Evolutionary conservation across 176 grass and related monocot genomes (phyloP).

Genomic region (Typha latifolia): DNA sequence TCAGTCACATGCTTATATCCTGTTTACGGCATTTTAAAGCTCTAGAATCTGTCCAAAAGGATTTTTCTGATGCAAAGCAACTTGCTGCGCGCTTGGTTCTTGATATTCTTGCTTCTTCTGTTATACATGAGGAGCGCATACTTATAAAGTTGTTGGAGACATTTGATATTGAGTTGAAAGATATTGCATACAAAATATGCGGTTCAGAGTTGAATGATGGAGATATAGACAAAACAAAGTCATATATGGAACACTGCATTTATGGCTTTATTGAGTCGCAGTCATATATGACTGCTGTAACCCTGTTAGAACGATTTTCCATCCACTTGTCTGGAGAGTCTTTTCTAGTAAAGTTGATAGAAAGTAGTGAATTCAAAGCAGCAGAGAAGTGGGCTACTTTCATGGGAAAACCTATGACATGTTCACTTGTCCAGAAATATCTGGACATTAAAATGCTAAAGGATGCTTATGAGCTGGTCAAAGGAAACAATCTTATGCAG

Average conservation of each 20-base stretch:
- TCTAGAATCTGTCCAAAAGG: slow-evolving; percentile 31
- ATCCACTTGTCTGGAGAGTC: slow-evolving; percentile 50
- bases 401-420: slow-evolving; percentile 59
- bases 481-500: slow-evolving; percentile 57
- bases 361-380: slow-evolving; percentile 51
- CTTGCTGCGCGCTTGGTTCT: slow-evolving; percentile 50
- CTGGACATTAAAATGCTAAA: slow-evolving; percentile 72
- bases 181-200: slow-evolving; percentile 51
- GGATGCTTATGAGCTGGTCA: slow-evolving; percentile 72
- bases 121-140: slow-evolving; percentile 72
- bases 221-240: slow-evolving; percentile 33
- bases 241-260: slow-evolving; percentile 38
- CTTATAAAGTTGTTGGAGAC: slow-evolving; percentile 73
- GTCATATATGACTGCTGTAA: slow-evolving; percentile 60
- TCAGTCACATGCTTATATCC: slow-evolving; percentile 84
- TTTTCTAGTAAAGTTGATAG: slow-evolving; percentile 56
- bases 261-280: slow-evolving; percentile 47
- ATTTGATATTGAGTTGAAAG: slow-evolving; percentile 70
- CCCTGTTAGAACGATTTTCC: slow-evolving; percentile 55
- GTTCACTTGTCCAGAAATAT: slow-evolving; percentile 66
- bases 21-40: slow-evolving; percentile 62
- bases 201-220: slow-evolving; percentile 39
- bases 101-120: slow-evolving; percentile 50
- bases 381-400: slow-evolving; percentile 76
- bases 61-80: slow-evolving; percentile 73